phyloP scores from a whole-genome alignment of 352 stramenopile species.

The Phytophthora multivora region DNA sequence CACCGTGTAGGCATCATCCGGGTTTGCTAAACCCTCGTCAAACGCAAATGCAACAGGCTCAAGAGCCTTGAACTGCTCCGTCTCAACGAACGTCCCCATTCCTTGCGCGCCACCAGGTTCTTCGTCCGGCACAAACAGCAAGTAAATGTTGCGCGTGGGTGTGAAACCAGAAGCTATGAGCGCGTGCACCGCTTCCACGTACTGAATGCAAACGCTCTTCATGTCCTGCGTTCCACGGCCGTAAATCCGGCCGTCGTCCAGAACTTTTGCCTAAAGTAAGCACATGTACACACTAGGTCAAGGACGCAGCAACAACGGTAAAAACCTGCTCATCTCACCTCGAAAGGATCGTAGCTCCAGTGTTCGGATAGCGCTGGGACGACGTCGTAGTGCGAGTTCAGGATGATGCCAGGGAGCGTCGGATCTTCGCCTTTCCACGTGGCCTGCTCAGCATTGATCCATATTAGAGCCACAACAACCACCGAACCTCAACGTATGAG shows the following conservation, averaged over 20 bases:
- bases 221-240: conserved; percentile 95
- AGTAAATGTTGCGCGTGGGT: conserved; percentile 89
- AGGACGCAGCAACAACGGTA: conserved; percentile 65
- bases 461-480: conserved; percentile 17
- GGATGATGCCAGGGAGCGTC: conserved; percentile 86
- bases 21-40: conserved; percentile 95
- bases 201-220: conserved; percentile 97
- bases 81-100: conserved; percentile 93
- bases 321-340: conserved; percentile 31
- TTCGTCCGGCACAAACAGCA: conserved; percentile 95
- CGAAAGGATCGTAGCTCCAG: conserved; percentile 94
- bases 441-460: conserved; percentile 67
- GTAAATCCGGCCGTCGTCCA: conserved; percentile 92
- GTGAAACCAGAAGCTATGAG: conserved; percentile 71
- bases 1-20: conserved; percentile 90
- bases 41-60: conserved; percentile 91
- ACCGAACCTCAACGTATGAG: background rate
- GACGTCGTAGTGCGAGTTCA: conserved; percentile 98
- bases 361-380: conserved; percentile 89
- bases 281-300: conserved; percentile 76
- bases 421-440: conserved; percentile 89
- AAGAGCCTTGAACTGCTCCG: conserved; percentile 79
- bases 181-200: conserved; percentile 89
- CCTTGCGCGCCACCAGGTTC: conserved; percentile 93
- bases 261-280: conserved; percentile 73